Evolutionary conservation across 179 eudicot genomes (phyloP), one percentile per base, ranked within the genome.

Genomic region (Vitellaria paradoxa): DNA sequence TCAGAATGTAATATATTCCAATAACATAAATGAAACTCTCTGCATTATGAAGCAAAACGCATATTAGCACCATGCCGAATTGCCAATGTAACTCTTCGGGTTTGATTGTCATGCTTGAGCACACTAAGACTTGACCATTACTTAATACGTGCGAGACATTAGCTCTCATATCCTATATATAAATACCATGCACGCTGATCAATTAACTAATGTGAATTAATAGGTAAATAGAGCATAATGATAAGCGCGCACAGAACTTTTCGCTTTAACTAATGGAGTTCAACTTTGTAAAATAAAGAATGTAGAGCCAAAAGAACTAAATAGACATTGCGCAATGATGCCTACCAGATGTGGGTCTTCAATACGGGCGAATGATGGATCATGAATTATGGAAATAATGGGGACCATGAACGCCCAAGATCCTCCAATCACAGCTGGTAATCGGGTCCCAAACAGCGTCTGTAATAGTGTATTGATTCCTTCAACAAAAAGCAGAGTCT

Each of bases 321-420:
- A 50, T 50, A 17, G 8, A 66, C 66, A 60, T 69, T 52, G n/a
- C 13, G 15, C 7, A 20, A 52, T 37, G 30, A 23, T 26, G 83
- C 84, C 76, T 77, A 96, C 99, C 89, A 74, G 46, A 64, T 89
- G 91, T 13, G 91, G 88, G 67, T 91, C 93, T 1, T 82, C 78
- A 20, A 93, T 91, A 4, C 82, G 77, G 2, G 87, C 59, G 76
- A 93, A 83, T 59, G 94, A 85, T 0, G 94, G 79, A 79, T 93
- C 96, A 78, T 91, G 96, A 77, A 96, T 92, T 70, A 96, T 96
- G 67, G 98, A 96, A 78, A 96, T 87, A 74, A 96, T 92, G 18
- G 99, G 99, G 72, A 96, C 92, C 92, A 93, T 87, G 69, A 92
- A 96, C 3, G 98, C 98, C 88, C 94, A 96, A 24, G 99, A 96